Evolutionary conservation across 2,329 filamentous ascomycete species (phyloP).

Genomic region (Aquanectria penicillioides): DNA sequence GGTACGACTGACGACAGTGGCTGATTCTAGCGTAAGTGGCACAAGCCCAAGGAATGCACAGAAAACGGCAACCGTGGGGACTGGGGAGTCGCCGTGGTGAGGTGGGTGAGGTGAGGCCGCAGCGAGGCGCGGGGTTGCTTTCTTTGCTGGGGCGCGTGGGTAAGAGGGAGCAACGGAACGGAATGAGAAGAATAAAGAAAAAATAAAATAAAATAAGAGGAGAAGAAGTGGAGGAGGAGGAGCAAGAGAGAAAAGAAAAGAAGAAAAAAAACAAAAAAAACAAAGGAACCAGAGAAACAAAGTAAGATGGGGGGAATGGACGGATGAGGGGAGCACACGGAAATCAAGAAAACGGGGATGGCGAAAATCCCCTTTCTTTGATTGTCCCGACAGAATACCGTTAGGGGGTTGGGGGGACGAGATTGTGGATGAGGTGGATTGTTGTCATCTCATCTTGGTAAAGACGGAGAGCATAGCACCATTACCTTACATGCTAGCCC

Average conservation of each 20-base stretch:
- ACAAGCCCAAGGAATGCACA: conserved; percentile 28
- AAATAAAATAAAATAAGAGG: neutral
- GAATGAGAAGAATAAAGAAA: too few relatives aligned
- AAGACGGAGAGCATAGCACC: conserved; percentile 3
- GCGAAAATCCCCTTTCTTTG: conserved; percentile 6
- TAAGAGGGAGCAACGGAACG: too few relatives aligned
- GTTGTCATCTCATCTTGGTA: conserved; percentile 18
- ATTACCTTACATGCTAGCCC: conserved; percentile 11
- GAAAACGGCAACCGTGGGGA: conserved; percentile 22
- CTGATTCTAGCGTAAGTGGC: conserved; percentile 37
- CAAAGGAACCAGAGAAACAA: too few relatives aligned
- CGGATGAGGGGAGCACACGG: neutral
- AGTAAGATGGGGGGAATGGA: neutral
- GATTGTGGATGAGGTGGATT: conserved; percentile 11
- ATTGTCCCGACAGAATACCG: conserved; percentile 1
- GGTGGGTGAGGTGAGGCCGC: neutral
- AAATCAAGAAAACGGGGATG: neutral
- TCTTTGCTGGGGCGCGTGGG: neutral
- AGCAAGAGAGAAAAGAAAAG: too few relatives aligned
- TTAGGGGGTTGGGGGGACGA: conserved; percentile 1
- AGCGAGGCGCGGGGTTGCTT: neutral
- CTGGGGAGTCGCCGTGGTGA: neutral
- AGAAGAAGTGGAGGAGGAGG: conserved; percentile 16
- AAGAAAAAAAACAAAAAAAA: neutral
- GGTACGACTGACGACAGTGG: conserved; percentile 43